Evolutionary conservation across 352 stramenopile species (phyloP).

Genomic region (Peronospora tabacina): DNA sequence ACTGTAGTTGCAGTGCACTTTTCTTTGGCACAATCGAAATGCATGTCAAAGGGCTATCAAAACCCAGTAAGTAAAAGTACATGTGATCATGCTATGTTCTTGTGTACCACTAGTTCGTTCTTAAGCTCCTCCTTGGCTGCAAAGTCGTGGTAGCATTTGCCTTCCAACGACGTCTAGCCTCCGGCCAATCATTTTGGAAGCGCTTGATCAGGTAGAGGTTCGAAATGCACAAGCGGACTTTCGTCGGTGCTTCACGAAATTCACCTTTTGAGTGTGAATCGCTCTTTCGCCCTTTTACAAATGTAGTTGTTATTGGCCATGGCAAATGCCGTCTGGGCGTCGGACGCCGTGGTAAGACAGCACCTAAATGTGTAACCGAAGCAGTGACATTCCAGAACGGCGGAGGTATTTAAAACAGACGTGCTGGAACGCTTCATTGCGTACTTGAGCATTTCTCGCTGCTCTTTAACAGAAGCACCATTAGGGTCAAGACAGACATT

Average conservation of each 20-base stretch:
- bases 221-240: conserved; percentile 36
- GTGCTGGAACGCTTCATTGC: conserved; percentile 26
- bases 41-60: neutral
- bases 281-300: conserved; percentile 25
- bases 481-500: conserved; percentile 30
- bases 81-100: neutral
- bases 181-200: conserved; percentile 16
- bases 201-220: conserved; percentile 45
- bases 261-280: no score
- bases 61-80: neutral
- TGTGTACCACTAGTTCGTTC: conserved; percentile 8
- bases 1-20: neutral
- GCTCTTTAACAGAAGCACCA: conserved; percentile 16
- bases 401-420: conserved; percentile 29
- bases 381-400: conserved; percentile 15
- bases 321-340: conserved; percentile 27
- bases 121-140: conserved; percentile 2
- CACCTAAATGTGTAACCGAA: conserved; percentile 18
- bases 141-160: conserved; percentile 17
- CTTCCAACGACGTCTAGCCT: conserved; percentile 3
- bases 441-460: conserved; percentile 35
- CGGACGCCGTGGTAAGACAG: conserved; percentile 17
- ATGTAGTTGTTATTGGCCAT: conserved; percentile 34
- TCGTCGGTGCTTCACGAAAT: no score
- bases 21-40: neutral